Evolutionary conservation across 2,329 filamentous ascomycete species (phyloP).

Genomic region (Lasiodiplodia sp.): DNA sequence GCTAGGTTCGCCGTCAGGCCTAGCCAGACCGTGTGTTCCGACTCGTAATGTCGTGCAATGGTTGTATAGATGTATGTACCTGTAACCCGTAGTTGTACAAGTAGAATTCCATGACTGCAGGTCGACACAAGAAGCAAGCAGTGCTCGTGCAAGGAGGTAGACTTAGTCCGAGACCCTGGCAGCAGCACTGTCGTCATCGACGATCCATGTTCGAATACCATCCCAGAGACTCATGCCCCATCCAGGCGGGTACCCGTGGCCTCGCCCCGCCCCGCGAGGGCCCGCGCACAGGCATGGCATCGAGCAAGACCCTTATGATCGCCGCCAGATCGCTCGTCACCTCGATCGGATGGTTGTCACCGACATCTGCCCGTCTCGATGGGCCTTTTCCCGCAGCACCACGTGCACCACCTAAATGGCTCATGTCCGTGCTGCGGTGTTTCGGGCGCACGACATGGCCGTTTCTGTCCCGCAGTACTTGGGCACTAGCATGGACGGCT

Average conservation of each 20-base stretch:
- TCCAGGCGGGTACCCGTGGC: neutral
- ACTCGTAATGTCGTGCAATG: neutral
- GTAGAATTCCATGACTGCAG: neutral
- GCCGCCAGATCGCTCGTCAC: conserved; percentile 14
- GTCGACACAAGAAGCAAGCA: neutral
- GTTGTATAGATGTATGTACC: conserved; percentile 2
- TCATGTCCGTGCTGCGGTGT: conserved; percentile 10
- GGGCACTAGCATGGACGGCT: neutral
- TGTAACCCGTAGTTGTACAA: conserved; percentile 20
- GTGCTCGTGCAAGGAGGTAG: neutral
- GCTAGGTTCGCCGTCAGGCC: neutral
- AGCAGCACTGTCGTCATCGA: conserved; percentile 12
- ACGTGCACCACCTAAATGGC: conserved; percentile 18
- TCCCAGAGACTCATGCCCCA: neutral
- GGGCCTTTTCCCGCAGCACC: conserved; percentile 7
- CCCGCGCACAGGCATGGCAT: conserved; percentile 20
- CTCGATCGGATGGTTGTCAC: conserved; percentile 4
- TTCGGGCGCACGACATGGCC: conserved; percentile 1
- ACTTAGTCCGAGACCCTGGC: neutral
- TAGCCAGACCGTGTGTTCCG: neutral
- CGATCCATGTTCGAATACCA: conserved; percentile 13
- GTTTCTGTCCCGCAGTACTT: conserved; percentile 11
- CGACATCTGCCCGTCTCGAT: neutral
- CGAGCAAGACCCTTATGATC: conserved; percentile 24
- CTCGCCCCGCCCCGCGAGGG: conserved; percentile 6